Percentiles rank a stretch among this genome's conserved stretches.
phyloP scores from a whole-genome alignment of 805 yeast genomes.

The Scheffersomyces lignosus region DNA sequence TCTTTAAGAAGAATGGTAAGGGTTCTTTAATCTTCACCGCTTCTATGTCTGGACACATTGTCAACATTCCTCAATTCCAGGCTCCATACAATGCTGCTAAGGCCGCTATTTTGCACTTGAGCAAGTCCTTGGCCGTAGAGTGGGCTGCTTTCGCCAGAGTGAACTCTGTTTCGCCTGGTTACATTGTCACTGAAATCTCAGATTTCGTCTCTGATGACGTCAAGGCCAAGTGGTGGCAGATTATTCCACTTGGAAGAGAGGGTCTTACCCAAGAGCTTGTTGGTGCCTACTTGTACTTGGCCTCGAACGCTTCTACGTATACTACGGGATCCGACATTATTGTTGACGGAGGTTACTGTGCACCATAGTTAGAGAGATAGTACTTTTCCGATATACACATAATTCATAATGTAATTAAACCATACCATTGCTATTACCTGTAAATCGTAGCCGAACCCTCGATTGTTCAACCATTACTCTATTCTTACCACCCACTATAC shows the following conservation, averaged over 20 bases:
- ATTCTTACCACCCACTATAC: background rate
- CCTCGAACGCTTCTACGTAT: conserved; percentile 44
- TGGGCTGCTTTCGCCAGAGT: conserved; percentile 50
- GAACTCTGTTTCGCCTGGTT: conserved; percentile 45
- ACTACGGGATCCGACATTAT: conserved; percentile 46
- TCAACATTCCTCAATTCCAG: conserved; percentile 45
- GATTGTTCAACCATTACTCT: background rate
- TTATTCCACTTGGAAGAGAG: conserved; percentile 49
- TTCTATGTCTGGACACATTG: conserved; percentile 50
- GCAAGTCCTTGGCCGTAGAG: conserved; percentile 45
- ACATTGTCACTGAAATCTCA: conserved; percentile 41
- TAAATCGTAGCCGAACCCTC: background rate
- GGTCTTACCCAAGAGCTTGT: conserved; percentile 43
- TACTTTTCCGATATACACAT: too few species aligned
- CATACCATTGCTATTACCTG: too few species aligned
- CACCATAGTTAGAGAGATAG: conserved; percentile 1
- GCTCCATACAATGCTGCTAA: conserved; percentile 50
- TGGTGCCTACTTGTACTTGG: conserved; percentile 48
- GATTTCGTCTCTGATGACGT: conserved; percentile 33
- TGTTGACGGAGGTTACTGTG: conserved; percentile 49
- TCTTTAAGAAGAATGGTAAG: conserved; percentile 38
- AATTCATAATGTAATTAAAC: too few species aligned
- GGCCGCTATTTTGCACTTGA: conserved; percentile 45
- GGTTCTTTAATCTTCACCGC: conserved; percentile 48
- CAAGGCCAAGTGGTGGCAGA: conserved; percentile 38